Conservation (phyloP, 176 grass and related monocot species). For the Cenchrus purpureus region DNA sequence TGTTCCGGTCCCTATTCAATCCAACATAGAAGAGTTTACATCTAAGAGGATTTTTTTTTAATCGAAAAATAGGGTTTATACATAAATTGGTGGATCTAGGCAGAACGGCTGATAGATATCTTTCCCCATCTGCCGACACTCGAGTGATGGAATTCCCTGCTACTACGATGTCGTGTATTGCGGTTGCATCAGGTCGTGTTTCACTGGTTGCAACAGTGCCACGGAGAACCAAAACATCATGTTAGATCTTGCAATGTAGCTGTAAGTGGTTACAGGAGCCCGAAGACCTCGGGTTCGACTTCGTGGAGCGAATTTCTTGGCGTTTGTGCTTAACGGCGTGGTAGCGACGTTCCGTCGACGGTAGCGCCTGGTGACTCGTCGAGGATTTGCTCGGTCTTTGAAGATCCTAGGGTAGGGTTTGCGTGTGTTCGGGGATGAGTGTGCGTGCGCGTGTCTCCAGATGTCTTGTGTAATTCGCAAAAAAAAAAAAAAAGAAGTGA, state of each 20-base stretch:
- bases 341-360: too few species aligned
- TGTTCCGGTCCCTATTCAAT: neutral
- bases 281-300: too few species aligned
- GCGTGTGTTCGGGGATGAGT: too few species aligned
- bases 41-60: neutral
- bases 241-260: too few species aligned
- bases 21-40: conserved; percentile 15
- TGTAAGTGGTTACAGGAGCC: too few species aligned
- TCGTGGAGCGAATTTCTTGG: too few species aligned
- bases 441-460: neutral
- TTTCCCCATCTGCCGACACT: conserved; percentile 51
- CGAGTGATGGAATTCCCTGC: conserved; percentile 11
- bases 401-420: too few species aligned
- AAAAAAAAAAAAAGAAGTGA: neutral
- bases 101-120: conserved; percentile 26
- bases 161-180: conserved; percentile 27
- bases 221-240: neutral
- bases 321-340: too few species aligned
- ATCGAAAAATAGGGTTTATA: neutral
- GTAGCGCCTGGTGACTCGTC: too few species aligned
- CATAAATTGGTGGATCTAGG: conserved; percentile 16
- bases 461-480: too few species aligned
- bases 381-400: neutral
- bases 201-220: conserved; percentile 38
- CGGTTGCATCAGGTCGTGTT: conserved; percentile 34